Conservation (phyloP, 2,329 filamentous ascomycete species). For the Cladosporium halotolerans region DNA sequence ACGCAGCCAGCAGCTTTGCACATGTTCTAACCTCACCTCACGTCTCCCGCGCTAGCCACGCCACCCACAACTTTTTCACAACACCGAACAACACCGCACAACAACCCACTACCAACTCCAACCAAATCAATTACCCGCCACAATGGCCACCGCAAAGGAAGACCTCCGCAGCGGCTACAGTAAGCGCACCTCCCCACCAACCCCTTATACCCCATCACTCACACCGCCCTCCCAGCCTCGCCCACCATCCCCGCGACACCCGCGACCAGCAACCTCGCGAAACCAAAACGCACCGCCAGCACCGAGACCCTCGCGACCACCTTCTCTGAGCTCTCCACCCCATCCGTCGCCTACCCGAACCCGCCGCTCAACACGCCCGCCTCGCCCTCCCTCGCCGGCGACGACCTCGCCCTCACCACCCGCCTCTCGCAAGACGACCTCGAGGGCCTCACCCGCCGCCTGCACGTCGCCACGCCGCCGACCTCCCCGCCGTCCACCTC, state of each 20-base stretch:
- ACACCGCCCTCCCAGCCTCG: not conserved
- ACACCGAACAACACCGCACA: not conserved
- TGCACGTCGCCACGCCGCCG: not conserved
- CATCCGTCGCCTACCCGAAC: slow-evolving; percentile 10
- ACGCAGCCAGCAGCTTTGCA: too few species aligned
- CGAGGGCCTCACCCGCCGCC: slow-evolving; percentile 7
- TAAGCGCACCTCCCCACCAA: not conserved
- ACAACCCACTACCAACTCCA: slow-evolving; percentile 9
- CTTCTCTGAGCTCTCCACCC: slow-evolving; percentile 8
- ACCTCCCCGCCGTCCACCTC: not conserved
- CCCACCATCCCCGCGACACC: slow-evolving; percentile 3
- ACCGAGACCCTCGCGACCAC: slow-evolving; percentile 9
- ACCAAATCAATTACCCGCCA: not conserved
- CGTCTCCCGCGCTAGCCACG: too few species aligned
- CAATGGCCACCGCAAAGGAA: not conserved
- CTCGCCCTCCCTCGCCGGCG: slow-evolving; percentile 11
- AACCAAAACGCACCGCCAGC: slow-evolving; percentile 5
- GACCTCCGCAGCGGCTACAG: slow-evolving; percentile 9
- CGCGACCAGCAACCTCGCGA: not conserved
- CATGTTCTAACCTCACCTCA: too few species aligned
- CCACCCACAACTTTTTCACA: too few species aligned
- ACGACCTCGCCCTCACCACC: not conserved
- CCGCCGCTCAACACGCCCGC: slow-evolving; percentile 17
- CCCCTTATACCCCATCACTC: not conserved
- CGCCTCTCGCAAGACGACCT: slow-evolving; percentile 2